Percentiles rank a stretch among this genome's conserved stretches.
Conservation (phyloP, 768 basidiomycete species). For the Clavulina sp. region DNA sequence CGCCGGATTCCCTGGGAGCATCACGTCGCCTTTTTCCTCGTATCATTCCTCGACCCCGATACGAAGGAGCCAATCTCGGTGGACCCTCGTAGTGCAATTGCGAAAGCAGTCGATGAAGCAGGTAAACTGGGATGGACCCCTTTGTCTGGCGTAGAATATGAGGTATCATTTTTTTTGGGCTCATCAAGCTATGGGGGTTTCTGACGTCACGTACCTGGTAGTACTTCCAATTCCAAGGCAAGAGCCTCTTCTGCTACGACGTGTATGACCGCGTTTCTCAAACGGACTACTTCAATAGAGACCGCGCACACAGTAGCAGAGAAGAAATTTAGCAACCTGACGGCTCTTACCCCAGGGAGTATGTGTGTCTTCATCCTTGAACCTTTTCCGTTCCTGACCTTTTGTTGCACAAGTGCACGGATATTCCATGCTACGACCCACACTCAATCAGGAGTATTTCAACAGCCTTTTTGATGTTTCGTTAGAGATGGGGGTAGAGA, state of each 20-base stretch:
- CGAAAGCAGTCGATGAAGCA: constrained; percentile 35
- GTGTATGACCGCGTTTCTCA: not conserved
- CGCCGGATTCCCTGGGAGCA: constrained; percentile 86
- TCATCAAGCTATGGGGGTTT: not conserved
- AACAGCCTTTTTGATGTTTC: constrained; percentile 69
- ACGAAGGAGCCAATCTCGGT: constrained; percentile 58
- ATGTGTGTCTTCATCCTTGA: constrained; percentile 19
- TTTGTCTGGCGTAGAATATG: constrained; percentile 83
- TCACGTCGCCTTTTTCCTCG: constrained; percentile 81
- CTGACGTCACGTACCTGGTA: constrained; percentile 17
- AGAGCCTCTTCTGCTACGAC: not conserved
- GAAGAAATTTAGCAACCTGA: constrained; percentile 60
- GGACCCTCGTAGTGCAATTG: constrained; percentile 74
- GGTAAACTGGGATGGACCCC: constrained; percentile 37
- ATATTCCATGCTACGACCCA: constrained; percentile 82
- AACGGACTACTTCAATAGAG: constrained; percentile 29
- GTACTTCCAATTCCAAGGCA: constrained; percentile 88
- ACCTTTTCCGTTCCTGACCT: not conserved
- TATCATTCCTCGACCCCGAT: constrained; percentile 79
- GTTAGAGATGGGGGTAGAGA: constrained; percentile 48
- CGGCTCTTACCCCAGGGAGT: constrained; percentile 88
- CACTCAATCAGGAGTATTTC: constrained; percentile 81
- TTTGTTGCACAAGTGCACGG: constrained; percentile 60
- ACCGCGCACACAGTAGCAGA: constrained; percentile 56
- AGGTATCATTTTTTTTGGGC: constrained; percentile 29